Base-by-base conservation (phyloP, 805 yeast genomes). In the Cyberlindnera mrakii region DNA sequence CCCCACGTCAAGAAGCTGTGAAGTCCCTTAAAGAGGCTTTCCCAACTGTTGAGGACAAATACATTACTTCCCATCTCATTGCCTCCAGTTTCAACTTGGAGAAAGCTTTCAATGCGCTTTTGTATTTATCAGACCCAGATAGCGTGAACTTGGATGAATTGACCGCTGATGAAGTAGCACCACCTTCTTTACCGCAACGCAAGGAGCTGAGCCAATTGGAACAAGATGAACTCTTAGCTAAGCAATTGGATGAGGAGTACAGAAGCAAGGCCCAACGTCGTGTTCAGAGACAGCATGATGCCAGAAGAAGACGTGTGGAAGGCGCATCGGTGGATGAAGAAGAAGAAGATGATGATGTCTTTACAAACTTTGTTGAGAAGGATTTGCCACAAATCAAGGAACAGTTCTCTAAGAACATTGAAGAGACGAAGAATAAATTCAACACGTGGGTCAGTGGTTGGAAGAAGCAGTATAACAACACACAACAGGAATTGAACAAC, bases 41-140 rank as follows among this genome's bases (percentile, higher is more conserved):
- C 62, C 98, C 99, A 1, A 66, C 70, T 15, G 64, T 80, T 19
- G 96, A 88, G 34, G 84, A 75, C 27, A 76, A 79, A 48, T 76
- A 80, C 53, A 71, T 87, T 48, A 78, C 80, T 42, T 89, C 95
- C 25, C 82, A 87, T 1, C 68, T 90, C 44, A 85, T 93, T 59
- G 98, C 98, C 3, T 79, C 95, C 16, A 77, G 74, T 38, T 96
- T 95, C 25, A 70, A 75, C 38, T 60, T 87, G 35, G 96, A 88
- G 53, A 81, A 85, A 1, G 95, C 96, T 1, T 91, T 91, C 68
- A 85, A 83, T 61, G 97, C 96, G 0, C 68, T 90, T 54, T 68
- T 91, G 46, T 87, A 76, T 52, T 65, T 87, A 42, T 80, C 86
- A 15, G 96, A 90, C 63, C 91, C 91, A 9, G 60, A 71, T 3